Base-by-base conservation (phyloP, 352 stramenopile species). In the Thalassiosira mediterranea region DNA sequence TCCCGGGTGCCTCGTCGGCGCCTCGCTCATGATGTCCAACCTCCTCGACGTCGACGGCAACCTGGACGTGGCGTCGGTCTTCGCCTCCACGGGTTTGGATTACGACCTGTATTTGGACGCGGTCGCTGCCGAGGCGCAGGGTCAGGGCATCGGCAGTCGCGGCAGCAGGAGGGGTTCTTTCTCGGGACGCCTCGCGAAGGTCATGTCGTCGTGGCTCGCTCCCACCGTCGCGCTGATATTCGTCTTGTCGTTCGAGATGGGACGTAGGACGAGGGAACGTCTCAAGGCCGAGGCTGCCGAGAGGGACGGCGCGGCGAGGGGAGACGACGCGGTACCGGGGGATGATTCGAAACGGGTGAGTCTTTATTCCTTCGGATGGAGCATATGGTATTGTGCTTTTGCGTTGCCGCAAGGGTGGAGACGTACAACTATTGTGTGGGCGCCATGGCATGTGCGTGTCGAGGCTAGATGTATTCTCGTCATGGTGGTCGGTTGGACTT, bases 211-310 rank as follows among this genome's bases (percentile, higher is more conserved):
- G 7, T 93, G 88, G 88, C 66, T 93, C 34, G 83, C 86, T 52
- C 84, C 88, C 31, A 81, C 75, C 1, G 79, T 93, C 23, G 78
- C 77, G 13, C 52, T 89, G 5, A 76, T 90, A 23, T 91, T 92
- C 68, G 83, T 93, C 7, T 13, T 91, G 8, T 90, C 81, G 0
- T 93, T 93, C 79, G 88, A 93, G 72, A 52, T 91, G 3, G 85
- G 84, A 10, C 58, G 87, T 26, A 72, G 82, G 42, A 44, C 37
- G 37, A 38, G 72, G 63, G 83, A 88, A 62, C 54, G 84, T 38
- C 52, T 83, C 17, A 88, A 87, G 44, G 80, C 76, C 28, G 57
- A 88, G 67, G 49, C 70, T 23, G 65, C 76, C 28, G 19, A 34
- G 28, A 29, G 46, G 23, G 59, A 42, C 40, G 21, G 17, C 25